Base-by-base conservation (phyloP, 306 rosid genomes). In the Boehmeria nivea region DNA sequence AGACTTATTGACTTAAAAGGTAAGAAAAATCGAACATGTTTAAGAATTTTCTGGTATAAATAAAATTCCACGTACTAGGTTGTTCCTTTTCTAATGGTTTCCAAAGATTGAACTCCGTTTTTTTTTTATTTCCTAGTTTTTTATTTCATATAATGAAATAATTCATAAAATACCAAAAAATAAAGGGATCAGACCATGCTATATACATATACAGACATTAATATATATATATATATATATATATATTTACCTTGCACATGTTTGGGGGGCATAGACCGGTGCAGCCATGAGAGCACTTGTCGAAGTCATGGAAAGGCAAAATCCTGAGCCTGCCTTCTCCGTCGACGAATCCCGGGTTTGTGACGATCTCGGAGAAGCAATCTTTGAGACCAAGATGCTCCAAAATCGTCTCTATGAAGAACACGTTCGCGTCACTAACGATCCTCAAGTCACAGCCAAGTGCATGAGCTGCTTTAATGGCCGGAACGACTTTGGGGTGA, bases 371-470 rank as follows among this genome's bases (percentile, higher is more conserved):
- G 0, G 91, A 67, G 28, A 88, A 85, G 44, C 51, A 88, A 10
- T 82, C 83, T 49, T 64, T 76, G 34, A 88, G 40, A 22, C 80
- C 86, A 15, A 76, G 72, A 51, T 88, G 88, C 72, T 76, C 66
- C 88, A 85, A 58, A 37, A 88, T 72, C 8, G 81, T 66, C 59
- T 82, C 84, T 17, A 88, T 82, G 67, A 78, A 88, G 34, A 85
- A 82, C 54, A 57, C 1, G 65, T 88, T 88, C 0, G 96, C 96
- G 43, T 88, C 94, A 12, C 94, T 85, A 26, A 85, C 79, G 65
- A 85, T 63, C 80, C 84, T 85, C 75, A 88, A 55, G 13, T 85
- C 94, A 65, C 96, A 88, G 57, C 57, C 66, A 2, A 61, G 22
- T 28, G 56, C 54, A 21, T 61, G 23, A 10, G 57, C 66, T 1